Evolutionary conservation across 768 basidiomycete genomes (phyloP).

Genomic region (Suillus variegatus): DNA sequence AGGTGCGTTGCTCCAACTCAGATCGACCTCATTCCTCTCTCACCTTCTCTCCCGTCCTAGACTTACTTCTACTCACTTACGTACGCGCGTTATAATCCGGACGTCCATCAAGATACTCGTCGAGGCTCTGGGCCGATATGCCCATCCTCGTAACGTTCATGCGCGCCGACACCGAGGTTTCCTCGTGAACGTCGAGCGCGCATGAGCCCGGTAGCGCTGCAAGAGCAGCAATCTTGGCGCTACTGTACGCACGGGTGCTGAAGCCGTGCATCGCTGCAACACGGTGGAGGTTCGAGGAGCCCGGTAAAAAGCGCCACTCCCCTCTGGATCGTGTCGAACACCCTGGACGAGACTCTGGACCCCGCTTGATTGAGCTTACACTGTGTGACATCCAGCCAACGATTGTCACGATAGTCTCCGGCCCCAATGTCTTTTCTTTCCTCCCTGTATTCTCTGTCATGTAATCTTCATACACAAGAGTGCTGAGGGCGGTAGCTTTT

Average conservation of each 20-base stretch:
- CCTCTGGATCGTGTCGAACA: background rate
- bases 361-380: background rate
- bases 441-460: background rate
- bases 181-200: conserved; percentile 12
- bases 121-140: conserved; percentile 3
- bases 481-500: conserved; percentile 19
- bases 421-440: background rate
- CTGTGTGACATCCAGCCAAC: background rate
- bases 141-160: conserved; percentile 8
- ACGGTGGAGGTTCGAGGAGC: conserved; percentile 3
- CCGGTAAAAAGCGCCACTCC: conserved; percentile 9
- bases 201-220: conserved; percentile 10
- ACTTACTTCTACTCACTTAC: background rate
- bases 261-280: conserved; percentile 11
- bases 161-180: conserved; percentile 12
- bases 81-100: background rate
- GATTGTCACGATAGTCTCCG: background rate
- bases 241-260: conserved; percentile 8
- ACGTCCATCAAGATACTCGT: conserved; percentile 1
- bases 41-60: background rate
- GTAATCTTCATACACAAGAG: background rate
- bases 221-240: conserved; percentile 10
- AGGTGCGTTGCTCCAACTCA: background rate
- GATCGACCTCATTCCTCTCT: background rate
- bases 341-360: background rate